Evolutionary conservation across 2,329 filamentous ascomycete species (phyloP).

Genomic region (Elsinoe perseae): DNA sequence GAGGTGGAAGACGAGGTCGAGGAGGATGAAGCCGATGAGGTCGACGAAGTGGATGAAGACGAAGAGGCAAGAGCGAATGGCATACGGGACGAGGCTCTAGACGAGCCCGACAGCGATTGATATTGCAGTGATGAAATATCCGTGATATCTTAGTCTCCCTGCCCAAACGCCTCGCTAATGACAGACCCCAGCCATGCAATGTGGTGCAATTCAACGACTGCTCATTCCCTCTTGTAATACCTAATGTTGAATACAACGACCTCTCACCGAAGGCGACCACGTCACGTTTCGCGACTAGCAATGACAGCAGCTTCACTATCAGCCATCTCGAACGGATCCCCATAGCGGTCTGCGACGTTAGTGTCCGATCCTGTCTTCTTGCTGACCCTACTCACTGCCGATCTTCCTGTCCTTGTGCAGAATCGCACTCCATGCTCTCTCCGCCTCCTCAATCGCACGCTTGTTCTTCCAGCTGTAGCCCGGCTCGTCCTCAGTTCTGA

Average conservation of each 20-base stretch:
- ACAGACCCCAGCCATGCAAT: background rate
- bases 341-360: constrained; percentile 26
- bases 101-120: constrained; percentile 28
- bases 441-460: constrained; percentile 50
- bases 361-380: background rate
- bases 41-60: constrained; percentile 60
- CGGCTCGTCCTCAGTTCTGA: constrained; percentile 35
- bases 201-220: background rate
- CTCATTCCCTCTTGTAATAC: background rate
- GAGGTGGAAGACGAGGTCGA: constrained; percentile 24
- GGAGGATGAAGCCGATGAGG: constrained; percentile 35
- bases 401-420: constrained; percentile 41
- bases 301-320: constrained; percentile 27
- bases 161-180: background rate
- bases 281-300: background rate
- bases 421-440: constrained; percentile 42
- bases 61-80: constrained; percentile 56
- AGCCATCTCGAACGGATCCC: constrained; percentile 30
- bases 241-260: too few species aligned
- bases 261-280: too few species aligned
- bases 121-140: background rate
- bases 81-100: constrained; percentile 29
- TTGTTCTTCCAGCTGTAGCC: constrained; percentile 49
- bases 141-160: background rate
- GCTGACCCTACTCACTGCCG: constrained; percentile 23